Conservation (phyloP, 164 flowering plant genomes). For the Hamamelis virginiana region DNA sequence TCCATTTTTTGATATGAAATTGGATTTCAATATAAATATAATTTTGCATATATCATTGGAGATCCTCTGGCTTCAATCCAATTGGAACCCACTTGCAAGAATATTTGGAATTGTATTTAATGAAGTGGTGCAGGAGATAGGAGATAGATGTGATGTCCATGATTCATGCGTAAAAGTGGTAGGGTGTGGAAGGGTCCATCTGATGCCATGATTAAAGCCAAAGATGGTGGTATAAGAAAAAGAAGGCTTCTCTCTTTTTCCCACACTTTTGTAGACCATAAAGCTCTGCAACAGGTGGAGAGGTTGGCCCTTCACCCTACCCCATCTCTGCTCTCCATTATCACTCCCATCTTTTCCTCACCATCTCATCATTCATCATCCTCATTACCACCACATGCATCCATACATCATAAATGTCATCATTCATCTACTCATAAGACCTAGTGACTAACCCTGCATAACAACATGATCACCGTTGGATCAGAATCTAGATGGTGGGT, state of each 20-base stretch:
- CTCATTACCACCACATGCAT: neutral
- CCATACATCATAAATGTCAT: neutral
- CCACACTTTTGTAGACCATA: slow-evolving; percentile 25
- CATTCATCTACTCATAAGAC: neutral
- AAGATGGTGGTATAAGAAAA: neutral
- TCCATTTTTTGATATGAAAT: no score
- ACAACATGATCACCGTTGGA: no score
- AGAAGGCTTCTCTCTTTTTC: slow-evolving; percentile 9
- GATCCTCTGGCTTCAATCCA: no score
- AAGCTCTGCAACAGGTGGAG: slow-evolving; percentile 15
- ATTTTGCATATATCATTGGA: no score
- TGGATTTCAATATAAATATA: no score
- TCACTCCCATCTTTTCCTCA: slow-evolving; percentile 6
- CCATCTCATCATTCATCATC: slow-evolving; percentile 14
- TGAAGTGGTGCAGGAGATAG: no score
- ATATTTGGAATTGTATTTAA: no score
- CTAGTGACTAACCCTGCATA: no score
- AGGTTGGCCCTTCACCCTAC: slow-evolving; percentile 10
- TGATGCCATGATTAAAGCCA: slow-evolving; percentile 26
- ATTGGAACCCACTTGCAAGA: no score
- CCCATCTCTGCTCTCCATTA: slow-evolving; percentile 10
- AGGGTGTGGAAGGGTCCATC: slow-evolving; percentile 14
- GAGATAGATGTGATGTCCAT: neutral
- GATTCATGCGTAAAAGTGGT: slow-evolving; percentile 16
- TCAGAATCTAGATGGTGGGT: no score